Evolutionary conservation across 352 stramenopile genomes (phyloP), one percentile per base, ranked within the genome.

Genomic region (Nothophytophthora sp.): DNA sequence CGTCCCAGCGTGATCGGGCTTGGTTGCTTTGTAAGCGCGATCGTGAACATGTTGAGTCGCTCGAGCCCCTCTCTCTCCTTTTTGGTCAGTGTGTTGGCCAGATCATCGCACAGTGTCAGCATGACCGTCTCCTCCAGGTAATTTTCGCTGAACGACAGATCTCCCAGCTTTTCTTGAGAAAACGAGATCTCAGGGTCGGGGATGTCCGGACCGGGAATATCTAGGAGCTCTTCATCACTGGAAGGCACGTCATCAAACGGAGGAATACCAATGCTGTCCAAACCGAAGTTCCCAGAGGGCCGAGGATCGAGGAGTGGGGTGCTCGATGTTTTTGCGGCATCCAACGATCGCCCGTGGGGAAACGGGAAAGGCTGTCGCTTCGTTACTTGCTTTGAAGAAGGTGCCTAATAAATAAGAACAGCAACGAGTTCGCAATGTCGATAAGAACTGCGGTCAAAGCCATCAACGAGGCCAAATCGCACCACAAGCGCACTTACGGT

Each of bases 141-240:
- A 44, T 71, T 82, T 53, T 90, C 80, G 23, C 67, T 71, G 20
- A 90, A 69, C 22, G 76, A 88, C 10, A 90, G 35, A 51, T 84
- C 81, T n/a, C 70, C 68, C 11, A 88, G 47, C 42, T 83, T 86
- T 30, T 88, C 70, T 47, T 89, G 75, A 0, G 77, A 91, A 24
- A 83, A 68, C 1, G 80, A 88, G 15, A 91, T 73, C 19, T 80
- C 71, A 13, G 76, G 67, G 25, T 87, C 73, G 0, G 50, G 50
- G 13, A 73, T 60, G 22, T 73, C 63, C 12, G 54, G 59, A 5
- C 33, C 63, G 30, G 63, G 63, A 44, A 73, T 73, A 34, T 79
- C 66, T 12, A 64, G 63, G 11, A 87, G 65, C 11, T 90, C 79
- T 60, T 90, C 72, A 28, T 86, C 78, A 33, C 70, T 86, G 1